Evolutionary conservation across 257 asterid genomes (phyloP), one percentile per base, ranked within the genome.

Genomic region (Solanum boliviense): DNA sequence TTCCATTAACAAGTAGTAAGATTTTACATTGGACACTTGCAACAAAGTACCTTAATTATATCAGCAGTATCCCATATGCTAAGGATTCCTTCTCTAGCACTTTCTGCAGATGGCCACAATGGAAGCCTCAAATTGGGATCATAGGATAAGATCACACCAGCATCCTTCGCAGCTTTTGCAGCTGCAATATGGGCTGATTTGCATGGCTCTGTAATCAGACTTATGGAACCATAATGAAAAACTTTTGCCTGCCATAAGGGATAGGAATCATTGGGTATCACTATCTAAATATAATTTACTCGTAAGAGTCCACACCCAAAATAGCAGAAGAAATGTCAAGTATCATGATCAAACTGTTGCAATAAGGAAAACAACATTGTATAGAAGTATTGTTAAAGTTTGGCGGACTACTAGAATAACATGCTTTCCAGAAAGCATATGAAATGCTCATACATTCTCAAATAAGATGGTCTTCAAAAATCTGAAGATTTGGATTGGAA

Each of bases 121-220:
- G 99, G 99, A 87, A 97, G 98, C 93, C 99, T 93, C 91, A 97
- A 91, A 91, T 97, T 97, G 65, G 99, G 99, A 91, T 97, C 99
- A 84, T 97, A 97, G 2, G 99, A 97, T 92, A 97, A 92, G 87
- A 96, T 92, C 78, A 93, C 97, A 36, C 98, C 98, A 10, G 98
- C 98, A 83, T 97, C 98, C 92, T 94, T 97, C 56, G 99, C 99
- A 88, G 93, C 96, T 92, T 89, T 95, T 71, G 95, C 87, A 46
- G 99, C 99, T 73, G 98, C 98, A 84, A 96, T 87, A 89, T 97
- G 99, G 23, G 99, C 98, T 4, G 99, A 95, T 90, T 91, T 96
- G 91, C 99, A 97, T 67, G 99, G 99, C 82, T 97, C 99, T 6
- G 99, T 95, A 82, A 97, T 97, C 91, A 96, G 92, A 93, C 99